Percentiles rank a stretch among this genome's conserved stretches.
Evolutionary conservation across 352 stramenopile genomes (phyloP).

Genomic region (Globisporangium echinulatum): DNA sequence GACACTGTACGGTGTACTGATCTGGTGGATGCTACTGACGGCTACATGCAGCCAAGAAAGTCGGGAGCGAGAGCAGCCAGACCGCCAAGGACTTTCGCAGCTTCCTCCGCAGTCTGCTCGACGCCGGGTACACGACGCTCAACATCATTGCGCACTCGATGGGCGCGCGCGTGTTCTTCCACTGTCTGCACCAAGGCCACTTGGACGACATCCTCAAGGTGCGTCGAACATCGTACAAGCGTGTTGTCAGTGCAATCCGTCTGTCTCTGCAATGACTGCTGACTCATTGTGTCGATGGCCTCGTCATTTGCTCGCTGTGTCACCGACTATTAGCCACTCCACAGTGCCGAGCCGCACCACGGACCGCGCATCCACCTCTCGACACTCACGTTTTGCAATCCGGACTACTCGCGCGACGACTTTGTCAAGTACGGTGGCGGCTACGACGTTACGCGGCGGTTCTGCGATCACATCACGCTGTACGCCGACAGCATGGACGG

Average conservation of each 20-base stretch:
- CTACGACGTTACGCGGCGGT: constrained; percentile 47
- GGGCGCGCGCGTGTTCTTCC: constrained; percentile 31
- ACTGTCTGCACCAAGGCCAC: constrained; percentile 9
- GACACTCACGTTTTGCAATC: constrained; percentile 73
- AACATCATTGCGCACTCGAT: constrained; percentile 35
- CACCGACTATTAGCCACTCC: not conserved
- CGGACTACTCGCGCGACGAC: constrained; percentile 62
- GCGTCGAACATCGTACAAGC: not conserved
- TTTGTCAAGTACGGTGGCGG: constrained; percentile 51
- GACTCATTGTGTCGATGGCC: not conserved
- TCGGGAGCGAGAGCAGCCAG: constrained; percentile 21
- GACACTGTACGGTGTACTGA: no score
- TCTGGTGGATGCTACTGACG: not conserved
- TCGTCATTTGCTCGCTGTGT: no score
- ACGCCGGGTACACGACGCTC: constrained; percentile 30
- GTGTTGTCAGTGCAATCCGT: not conserved
- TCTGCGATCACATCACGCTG: constrained; percentile 64
- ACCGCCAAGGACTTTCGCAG: constrained; percentile 22
- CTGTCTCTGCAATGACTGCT: not conserved
- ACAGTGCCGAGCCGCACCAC: constrained; percentile 5
- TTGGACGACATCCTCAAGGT: constrained; percentile 24
- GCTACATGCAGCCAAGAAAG: constrained; percentile 12
- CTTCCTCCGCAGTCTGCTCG: constrained; percentile 24
- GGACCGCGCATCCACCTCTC: constrained; percentile 13
- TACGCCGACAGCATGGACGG: constrained; percentile 53